Conservation (phyloP, 495 filamentous ascomycete genomes). For the Xylaria palmicola region DNA sequence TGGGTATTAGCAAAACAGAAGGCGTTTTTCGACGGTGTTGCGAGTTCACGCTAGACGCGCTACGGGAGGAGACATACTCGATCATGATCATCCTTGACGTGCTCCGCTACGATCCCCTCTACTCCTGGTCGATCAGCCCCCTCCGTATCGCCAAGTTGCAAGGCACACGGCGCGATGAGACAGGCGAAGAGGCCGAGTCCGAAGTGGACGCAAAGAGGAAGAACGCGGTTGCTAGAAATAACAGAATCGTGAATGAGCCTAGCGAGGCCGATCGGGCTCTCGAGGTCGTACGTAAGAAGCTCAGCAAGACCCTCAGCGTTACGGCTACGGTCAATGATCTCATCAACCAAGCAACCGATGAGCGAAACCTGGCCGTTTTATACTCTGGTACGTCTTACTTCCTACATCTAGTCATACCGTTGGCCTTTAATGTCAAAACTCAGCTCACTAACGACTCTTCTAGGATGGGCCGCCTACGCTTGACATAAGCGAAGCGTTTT, state of each 20-base stretch:
- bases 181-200: slow-evolving; percentile 26
- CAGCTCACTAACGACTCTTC: slow-evolving; percentile 20
- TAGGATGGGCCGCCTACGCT: slow-evolving; percentile 69
- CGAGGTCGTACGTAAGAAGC: slow-evolving; percentile 89
- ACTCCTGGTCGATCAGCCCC: slow-evolving; percentile 93
- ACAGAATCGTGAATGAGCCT: slow-evolving; percentile 62
- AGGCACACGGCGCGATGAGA: slow-evolving; percentile 45
- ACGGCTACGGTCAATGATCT: slow-evolving; percentile 93
- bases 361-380: slow-evolving; percentile 85
- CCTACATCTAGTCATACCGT: background rate
- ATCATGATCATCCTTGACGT: slow-evolving; percentile 98
- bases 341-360: slow-evolving; percentile 93
- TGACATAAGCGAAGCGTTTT: slow-evolving; percentile 21
- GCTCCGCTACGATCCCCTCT: slow-evolving; percentile 91
- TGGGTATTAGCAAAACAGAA: slow-evolving; percentile 94
- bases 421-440: background rate
- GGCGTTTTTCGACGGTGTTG: slow-evolving; percentile 95
- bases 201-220: slow-evolving; percentile 39
- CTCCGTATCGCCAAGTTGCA: slow-evolving; percentile 67
- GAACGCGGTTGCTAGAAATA: slow-evolving; percentile 39
- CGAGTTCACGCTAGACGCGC: slow-evolving; percentile 92
- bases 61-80: slow-evolving; percentile 86
- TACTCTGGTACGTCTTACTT: slow-evolving; percentile 70
- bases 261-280: slow-evolving; percentile 90
- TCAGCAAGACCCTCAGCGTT: slow-evolving; percentile 89